A percentile compares a stretch with the other conserved stretches of the same genome.
Conservation (phyloP, 768 basidiomycete genomes). For the Aureoboletus auriporus region DNA sequence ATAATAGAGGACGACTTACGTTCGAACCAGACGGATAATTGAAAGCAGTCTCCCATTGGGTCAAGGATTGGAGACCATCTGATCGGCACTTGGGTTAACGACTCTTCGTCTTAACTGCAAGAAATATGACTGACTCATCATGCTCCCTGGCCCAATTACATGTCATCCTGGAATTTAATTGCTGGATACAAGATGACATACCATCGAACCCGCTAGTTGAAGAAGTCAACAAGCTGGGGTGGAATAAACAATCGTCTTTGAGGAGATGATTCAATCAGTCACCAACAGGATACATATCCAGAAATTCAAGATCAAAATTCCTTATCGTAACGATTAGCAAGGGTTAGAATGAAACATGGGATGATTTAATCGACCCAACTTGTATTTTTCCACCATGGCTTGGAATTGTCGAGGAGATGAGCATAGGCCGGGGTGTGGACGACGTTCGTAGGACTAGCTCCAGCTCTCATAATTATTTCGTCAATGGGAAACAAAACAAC, state of each 20-base stretch:
- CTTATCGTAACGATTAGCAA: background rate
- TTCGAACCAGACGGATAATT: no score
- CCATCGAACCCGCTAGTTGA: conserved; percentile 2
- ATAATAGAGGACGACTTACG: no score
- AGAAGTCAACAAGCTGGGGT: background rate
- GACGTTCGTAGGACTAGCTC: background rate
- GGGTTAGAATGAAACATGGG: background rate
- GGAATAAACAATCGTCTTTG: background rate
- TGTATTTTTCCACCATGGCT: no score
- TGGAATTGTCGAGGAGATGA: background rate
- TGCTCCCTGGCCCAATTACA: background rate
- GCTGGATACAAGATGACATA: background rate
- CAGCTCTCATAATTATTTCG: background rate
- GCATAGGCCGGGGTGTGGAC: background rate
- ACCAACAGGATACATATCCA: background rate
- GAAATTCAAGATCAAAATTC: background rate
- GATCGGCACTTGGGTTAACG: no score
- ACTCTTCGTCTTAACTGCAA: background rate
- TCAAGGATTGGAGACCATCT: background rate
- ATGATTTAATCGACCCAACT: no score
- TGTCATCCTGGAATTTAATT: background rate
- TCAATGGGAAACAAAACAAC: background rate
- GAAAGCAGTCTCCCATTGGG: conserved; percentile 1
- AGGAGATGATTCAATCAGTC: background rate
- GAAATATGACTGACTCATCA: conserved; percentile 1